Evolutionary conservation across 2,329 filamentous ascomycete genomes (phyloP), one percentile per base, ranked within the genome.

Genomic region (Reticulascus tulasneorum): DNA sequence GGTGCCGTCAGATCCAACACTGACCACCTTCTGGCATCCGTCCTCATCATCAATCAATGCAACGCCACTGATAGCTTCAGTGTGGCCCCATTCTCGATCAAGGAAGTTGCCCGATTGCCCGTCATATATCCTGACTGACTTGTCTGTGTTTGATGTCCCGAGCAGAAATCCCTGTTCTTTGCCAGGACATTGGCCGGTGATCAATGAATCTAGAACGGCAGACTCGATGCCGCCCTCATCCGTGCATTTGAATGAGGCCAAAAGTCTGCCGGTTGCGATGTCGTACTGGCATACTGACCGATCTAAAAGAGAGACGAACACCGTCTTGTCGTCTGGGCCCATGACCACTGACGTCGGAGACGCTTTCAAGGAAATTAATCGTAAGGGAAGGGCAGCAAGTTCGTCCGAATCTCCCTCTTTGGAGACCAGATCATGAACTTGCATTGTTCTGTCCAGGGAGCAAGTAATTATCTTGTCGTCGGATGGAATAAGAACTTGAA

Each of bases 141-240:
- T 98, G 60, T 98, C 93, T 1, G 87, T 95, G 49, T 90, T 90
- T 8, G 91, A 96, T 9, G 93, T 75, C n/a, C 88, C 90, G 13
- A 93, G 73, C 33, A 98, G 72, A 33, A 94, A 75, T 19, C 81
- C 76, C 4, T 73, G 61, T 25, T 67, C 79, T 56, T 58, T 71
- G 28, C 61, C 74, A 60, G 44, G 72, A 59, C 50, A 79, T 63
- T 54, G 79, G 51, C 55, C 79, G 38, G 82, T 77, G 3, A 79
- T 79, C 20, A 98, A 70, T 1, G 85, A 86, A 46, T 90, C 86
- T 48, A 97, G 66, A 27, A 93, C 79, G 1, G 91, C 91, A 6
- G 89, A 77, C 51, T 98, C 93, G 9, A 75, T 75, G 9, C 82
- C 82, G 27, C 87, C 82, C 32, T 84, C 79, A 56, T 98, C 93